Conservation (phyloP, 2,329 filamentous ascomycete species). For the Diaporthe sp. region DNA sequence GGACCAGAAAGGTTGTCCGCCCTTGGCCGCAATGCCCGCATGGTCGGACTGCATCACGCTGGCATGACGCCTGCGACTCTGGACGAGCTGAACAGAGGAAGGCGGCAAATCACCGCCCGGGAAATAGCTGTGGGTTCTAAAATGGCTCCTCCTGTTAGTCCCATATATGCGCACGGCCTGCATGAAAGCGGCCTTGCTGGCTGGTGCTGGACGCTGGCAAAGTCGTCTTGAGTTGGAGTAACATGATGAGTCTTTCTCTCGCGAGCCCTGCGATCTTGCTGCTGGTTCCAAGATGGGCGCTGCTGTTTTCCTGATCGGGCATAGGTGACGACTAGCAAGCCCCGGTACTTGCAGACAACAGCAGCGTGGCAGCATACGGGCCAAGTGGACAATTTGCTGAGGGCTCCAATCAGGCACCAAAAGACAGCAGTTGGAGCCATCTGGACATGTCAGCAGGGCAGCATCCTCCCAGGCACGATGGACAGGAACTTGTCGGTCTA, state of each 20-base stretch:
- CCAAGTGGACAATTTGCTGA: conserved; percentile 19
- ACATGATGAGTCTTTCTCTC: not conserved
- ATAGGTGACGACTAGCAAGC: conserved; percentile 14
- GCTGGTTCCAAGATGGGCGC: conserved; percentile 23
- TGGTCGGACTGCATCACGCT: conserved; percentile 28
- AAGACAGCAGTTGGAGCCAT: not conserved
- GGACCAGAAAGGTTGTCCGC: not conserved
- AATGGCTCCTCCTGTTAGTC: not conserved
- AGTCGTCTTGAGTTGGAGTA: conserved; percentile 15
- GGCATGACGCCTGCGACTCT: conserved; percentile 27
- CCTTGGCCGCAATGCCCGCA: conserved; percentile 14
- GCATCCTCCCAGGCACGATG: conserved; percentile 32
- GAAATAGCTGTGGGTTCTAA: not conserved
- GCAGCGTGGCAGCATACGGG: not conserved
- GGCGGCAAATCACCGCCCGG: conserved; percentile 19
- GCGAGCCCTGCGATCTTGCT: conserved; percentile 1
- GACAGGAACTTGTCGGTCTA: conserved; percentile 21
- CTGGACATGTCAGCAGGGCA: conserved; percentile 26
- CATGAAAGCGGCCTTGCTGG: not conserved
- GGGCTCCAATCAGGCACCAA: conserved; percentile 29
- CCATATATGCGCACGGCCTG: conserved; percentile 30
- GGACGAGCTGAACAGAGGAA: conserved; percentile 5
- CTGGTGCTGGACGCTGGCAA: not conserved
- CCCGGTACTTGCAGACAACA: conserved; percentile 29
- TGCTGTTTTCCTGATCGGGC: conserved; percentile 6